phyloP scores from a whole-genome alignment of 352 stramenopile species.

The Phytophthora niederhauseri region DNA sequence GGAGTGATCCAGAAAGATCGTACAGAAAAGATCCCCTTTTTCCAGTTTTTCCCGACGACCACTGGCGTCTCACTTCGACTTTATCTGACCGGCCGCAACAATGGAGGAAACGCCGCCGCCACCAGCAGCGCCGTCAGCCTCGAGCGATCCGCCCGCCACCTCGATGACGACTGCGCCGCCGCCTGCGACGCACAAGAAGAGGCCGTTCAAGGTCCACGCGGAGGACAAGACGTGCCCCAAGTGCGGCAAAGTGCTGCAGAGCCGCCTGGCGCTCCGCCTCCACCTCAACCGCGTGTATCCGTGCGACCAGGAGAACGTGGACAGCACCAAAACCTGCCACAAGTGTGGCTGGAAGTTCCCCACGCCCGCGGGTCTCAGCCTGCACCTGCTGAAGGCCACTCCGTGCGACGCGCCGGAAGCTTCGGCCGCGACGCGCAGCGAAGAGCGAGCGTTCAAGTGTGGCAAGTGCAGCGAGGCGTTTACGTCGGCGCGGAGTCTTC shows the following conservation, averaged over 20 bases:
- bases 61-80: background rate
- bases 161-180: background rate
- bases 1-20: background rate
- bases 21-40: background rate
- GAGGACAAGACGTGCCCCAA: constrained; percentile 14
- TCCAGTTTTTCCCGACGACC: background rate
- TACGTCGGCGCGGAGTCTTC: constrained; percentile 1
- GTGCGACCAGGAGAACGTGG: constrained; percentile 6
- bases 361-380: background rate
- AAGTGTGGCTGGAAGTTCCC: constrained; percentile 12
- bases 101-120: background rate
- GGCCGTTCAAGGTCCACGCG: background rate
- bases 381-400: constrained; percentile 1
- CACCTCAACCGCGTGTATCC: constrained; percentile 13
- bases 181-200: background rate
- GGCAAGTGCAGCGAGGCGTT: constrained; percentile 11
- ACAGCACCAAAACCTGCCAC: constrained; percentile 5
- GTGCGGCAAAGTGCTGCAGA: constrained; percentile 17
- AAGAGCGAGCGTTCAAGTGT: constrained; percentile 1
- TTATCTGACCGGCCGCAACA: background rate
- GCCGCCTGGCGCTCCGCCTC: constrained; percentile 5
- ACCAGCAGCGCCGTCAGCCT: background rate
- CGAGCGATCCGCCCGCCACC: background rate
- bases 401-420: constrained; percentile 3
- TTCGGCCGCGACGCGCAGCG: background rate